phyloP scores from a whole-genome alignment of 2,329 filamentous ascomycete species.

The Paracoccidioides lutzii region DNA sequence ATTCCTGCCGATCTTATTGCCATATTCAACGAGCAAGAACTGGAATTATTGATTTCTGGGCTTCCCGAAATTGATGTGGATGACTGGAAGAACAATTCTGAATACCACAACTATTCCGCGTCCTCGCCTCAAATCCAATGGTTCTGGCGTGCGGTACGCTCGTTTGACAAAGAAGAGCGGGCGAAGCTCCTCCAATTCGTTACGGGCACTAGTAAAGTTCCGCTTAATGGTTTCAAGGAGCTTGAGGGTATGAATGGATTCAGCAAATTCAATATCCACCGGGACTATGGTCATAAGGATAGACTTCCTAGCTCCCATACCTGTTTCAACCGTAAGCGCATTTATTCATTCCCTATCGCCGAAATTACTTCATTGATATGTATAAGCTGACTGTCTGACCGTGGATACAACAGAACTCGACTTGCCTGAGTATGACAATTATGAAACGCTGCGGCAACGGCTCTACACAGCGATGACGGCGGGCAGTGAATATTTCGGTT shows the following conservation, averaged over 20 bases:
- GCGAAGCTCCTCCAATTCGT: constrained; percentile 97
- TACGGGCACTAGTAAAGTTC: constrained; percentile 95
- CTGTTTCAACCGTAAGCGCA: constrained; percentile 90
- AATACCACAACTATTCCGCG: constrained; percentile 94
- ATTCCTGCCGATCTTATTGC: constrained; percentile 86
- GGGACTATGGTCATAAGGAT: constrained; percentile 93
- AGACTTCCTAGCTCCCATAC: constrained; percentile 92
- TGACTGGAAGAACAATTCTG: constrained; percentile 98
- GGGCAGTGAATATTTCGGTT: constrained; percentile 93
- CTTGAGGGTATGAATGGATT: constrained; percentile 98
- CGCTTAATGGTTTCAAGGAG: constrained; percentile 96
- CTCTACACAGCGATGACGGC: constrained; percentile 94
- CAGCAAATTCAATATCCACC: constrained; percentile 96
- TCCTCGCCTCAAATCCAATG: constrained; percentile 95
- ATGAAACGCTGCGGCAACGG: constrained; percentile 76
- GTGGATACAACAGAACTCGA: constrained; percentile 60
- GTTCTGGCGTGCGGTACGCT: constrained; percentile 97
- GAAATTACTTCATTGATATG: background rate
- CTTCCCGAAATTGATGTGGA: constrained; percentile 95
- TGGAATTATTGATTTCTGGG: constrained; percentile 91
- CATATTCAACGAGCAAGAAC: constrained; percentile 97
- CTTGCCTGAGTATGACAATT: constrained; percentile 94
- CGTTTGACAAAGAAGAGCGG: constrained; percentile 96
- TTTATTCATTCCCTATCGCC: background rate
- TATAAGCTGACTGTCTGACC: background rate